Percentiles rank a stretch among this genome's conserved stretches.
These are phyloP conservation scores for Carallia pectinifolia DNA, from an alignment of 345 rosid species.

Conservation along the genomic window DNA sequence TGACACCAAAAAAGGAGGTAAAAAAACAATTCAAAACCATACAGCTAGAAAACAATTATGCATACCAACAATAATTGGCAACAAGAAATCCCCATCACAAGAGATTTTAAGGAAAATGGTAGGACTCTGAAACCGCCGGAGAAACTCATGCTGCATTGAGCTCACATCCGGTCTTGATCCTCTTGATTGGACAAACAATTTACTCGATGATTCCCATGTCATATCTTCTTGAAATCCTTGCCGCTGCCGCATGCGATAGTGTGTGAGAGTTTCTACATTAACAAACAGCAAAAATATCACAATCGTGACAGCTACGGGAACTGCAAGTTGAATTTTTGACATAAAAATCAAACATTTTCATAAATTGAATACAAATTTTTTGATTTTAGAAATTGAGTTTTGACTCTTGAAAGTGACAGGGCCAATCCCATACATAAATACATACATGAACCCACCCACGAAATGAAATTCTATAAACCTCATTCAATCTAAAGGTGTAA, in stretches of 20 bases:
- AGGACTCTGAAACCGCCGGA: slow-evolving; percentile 66
- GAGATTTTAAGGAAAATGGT: slow-evolving; percentile 85
- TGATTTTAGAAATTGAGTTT: too few relatives aligned
- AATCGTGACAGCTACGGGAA: not conserved
- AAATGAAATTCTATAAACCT: too few relatives aligned
- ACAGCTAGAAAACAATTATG: not conserved
- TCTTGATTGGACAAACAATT: slow-evolving; percentile 15
- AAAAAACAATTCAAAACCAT: not conserved
- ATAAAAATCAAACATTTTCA: not conserved
- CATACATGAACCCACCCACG: too few relatives aligned
- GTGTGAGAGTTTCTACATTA: slow-evolving; percentile 45
- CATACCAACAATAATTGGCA: slow-evolving; percentile 72
- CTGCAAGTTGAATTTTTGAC: not conserved
- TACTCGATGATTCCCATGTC: slow-evolving; percentile 32
- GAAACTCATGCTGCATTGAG: slow-evolving; percentile 49
- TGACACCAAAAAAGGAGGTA: not conserved
- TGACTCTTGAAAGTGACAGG: too few relatives aligned
- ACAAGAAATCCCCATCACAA: slow-evolving; percentile 78
- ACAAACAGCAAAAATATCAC: too few relatives aligned
- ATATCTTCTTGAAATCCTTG: slow-evolving; percentile 39
- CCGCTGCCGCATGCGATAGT: slow-evolving; percentile 47
- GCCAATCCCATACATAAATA: too few relatives aligned
- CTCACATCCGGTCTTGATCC: slow-evolving; percentile 34
- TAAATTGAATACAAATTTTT: not conserved
- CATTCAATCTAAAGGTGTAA: too few relatives aligned